Base-by-base conservation (phyloP, 139 green algal species). In the Pycnococcus provasolii region DNA sequence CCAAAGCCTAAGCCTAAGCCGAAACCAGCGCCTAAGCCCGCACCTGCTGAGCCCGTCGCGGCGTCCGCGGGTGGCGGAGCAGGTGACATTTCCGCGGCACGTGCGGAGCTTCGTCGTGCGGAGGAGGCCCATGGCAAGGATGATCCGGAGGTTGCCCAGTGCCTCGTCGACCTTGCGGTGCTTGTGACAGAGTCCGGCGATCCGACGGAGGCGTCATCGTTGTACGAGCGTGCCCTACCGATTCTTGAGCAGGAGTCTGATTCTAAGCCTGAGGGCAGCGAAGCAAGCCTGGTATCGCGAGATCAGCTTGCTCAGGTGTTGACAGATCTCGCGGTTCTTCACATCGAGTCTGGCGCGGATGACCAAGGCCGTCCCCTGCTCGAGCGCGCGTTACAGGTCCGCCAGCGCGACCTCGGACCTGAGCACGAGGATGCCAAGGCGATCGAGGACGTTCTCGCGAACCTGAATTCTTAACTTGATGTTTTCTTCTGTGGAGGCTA, bases 391-490 rank as follows among this genome's bases (percentile, higher is more conserved):
- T 76, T 95, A 58, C 44, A n/a, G 11, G 91, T 95, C 41, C 88
- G 94, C 72, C 72, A 89, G 73, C 59, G 68, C 11, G 77, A 77
- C 8, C 73, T 96, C 52, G 90, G 90, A 1, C 79, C 87, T 1
- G 80, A 92, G 60, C 90, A 96, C 74, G 81, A 86, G 0, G 90
- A 96, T 67, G 90, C 95, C 41, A 42, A 87, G n/a, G 90, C 90
- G 43, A 96, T 96, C 68, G 67, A 82, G 40, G 89, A 95, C 42
- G 90, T 96, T 55, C 78, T 96, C 6, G 79, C 89, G 47, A 81
- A 72, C 48, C 68, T 85, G 45, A 68, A 84, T 65, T 73, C 11
- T 55, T 55, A 26, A 26, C 26, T 26, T 26, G 26, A 26, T 26
- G 26, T 26, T 26, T 26, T 26, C 26, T 26, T 26, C 26, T 26